A percentile compares a stretch with the other conserved stretches of the same genome.
These are phyloP conservation scores for Castanopsis chinensis DNA, from an alignment of 306 rosid species.

Conservation along the genomic window DNA sequence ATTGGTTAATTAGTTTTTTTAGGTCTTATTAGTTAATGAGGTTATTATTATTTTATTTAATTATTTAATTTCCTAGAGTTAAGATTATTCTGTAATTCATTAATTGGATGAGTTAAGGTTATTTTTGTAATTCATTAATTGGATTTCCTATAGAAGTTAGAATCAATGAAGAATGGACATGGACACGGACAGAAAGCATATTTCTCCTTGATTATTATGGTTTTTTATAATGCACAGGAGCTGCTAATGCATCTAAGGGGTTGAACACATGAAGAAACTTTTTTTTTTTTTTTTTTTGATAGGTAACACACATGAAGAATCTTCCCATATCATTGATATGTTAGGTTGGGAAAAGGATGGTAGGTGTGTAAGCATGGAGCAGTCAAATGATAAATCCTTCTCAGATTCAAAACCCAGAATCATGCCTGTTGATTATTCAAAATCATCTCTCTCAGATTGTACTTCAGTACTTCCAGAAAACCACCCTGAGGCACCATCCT, in stretches of 20 bases:
- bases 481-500: slow-evolving; percentile 26
- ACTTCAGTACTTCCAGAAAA: slow-evolving; percentile 38
- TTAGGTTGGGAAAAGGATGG: slow-evolving; percentile 32
- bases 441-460: slow-evolving; percentile 36
- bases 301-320: slow-evolving; percentile 22
- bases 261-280: slow-evolving; percentile 9
- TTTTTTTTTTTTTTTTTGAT: too few species aligned
- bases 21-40: too few species aligned
- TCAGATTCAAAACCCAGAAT: slow-evolving; percentile 33
- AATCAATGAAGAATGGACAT: too few species aligned
- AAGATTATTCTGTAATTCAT: too few species aligned
- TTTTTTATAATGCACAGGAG: slow-evolving; percentile 31
- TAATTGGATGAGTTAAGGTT: too few species aligned
- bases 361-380: slow-evolving; percentile 28
- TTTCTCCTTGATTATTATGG: neutral
- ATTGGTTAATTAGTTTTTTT: too few species aligned
- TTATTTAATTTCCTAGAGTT: too few species aligned
- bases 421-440: slow-evolving; percentile 33
- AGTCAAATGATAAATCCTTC: slow-evolving; percentile 37
- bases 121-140: too few species aligned
- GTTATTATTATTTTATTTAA: too few species aligned
- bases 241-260: slow-evolving; percentile 34
- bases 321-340: slow-evolving; percentile 24
- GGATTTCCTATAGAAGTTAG: too few species aligned
- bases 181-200: neutral